Evolutionary conservation across 2,329 filamentous ascomycete genomes (phyloP), one percentile per base, ranked within the genome.

Genomic region (Hymenoscyphus occultus): DNA sequence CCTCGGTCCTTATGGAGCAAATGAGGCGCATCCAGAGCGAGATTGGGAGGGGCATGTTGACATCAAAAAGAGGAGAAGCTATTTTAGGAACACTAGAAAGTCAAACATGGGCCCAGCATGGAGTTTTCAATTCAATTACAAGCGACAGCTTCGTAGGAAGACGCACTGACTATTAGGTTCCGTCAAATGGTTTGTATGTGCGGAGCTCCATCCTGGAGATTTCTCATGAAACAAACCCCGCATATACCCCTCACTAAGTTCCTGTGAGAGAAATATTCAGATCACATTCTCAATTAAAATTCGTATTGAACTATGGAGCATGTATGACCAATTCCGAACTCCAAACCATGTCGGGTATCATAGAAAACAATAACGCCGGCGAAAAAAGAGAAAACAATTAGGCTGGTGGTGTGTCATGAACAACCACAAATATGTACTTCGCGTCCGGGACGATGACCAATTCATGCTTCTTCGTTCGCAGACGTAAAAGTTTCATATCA

Each of bases 391-490:
- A 22, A 31, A 35, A n/a, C 40, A 60, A 64, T 61, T 77, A 90
- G 72, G 86, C 87, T 9, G 86, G 84, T 48, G 90, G 64, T 32
- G 64, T 66, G 51, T 66, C 91, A 78, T 94, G 91, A 64, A 94
- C 85, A 45, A 93, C 89, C 63, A 93, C 86, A 45, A 94, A 82
- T 58, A 95, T 81, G 77, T 91, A 96, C 74, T 91, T 93, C 51
- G 84, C 74, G 76, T 94, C 91, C 76, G 90, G 91, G 22, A 94
- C 89, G 73, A 95, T 91, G 65, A 95, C 89, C 68, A 95, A 79
- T 77, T 96, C 92, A 71, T 93, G 90, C 77, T 91, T 93, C 80
- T 88, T 92, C n/a, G 91, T 94, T 69, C 92, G 84, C 69, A 96
- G 75, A 68, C 91, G 83, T 61, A 95, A 77, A 59, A 95, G 80